These are phyloP conservation scores for Hypoxylon rickii DNA, from an alignment of 495 filamentous ascomycete genomes.

Conservation along the genomic window DNA sequence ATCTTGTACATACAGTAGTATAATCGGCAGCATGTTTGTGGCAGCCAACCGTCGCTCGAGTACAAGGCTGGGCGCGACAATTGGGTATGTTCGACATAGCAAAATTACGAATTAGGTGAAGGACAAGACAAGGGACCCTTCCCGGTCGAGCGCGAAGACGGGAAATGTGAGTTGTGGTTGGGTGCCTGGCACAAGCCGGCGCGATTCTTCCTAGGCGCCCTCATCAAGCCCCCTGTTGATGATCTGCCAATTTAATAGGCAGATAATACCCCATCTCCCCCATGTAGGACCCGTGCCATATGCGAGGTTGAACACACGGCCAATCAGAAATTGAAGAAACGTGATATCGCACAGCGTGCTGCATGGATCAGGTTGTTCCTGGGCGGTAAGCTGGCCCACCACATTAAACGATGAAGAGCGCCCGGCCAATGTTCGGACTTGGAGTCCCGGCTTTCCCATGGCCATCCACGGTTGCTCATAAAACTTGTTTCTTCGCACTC, in stretches of 20 bases:
- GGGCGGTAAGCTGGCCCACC: conserved; percentile 36
- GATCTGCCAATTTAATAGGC: conserved; percentile 39
- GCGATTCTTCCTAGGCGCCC: conserved; percentile 33
- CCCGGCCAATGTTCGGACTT: conserved; percentile 20
- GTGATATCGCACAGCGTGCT: conserved; percentile 34
- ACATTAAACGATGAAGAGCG: conserved; percentile 15
- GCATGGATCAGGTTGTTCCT: conserved; percentile 37
- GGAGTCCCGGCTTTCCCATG: conserved; percentile 13
- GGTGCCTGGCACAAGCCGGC: conserved; percentile 29
- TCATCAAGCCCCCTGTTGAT: conserved; percentile 32
- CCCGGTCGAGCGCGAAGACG: conserved; percentile 33
- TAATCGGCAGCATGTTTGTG: conserved; percentile 15
- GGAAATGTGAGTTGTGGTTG: conserved; percentile 33
- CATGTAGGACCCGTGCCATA: conserved; percentile 33
- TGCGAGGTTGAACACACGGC: conserved; percentile 27
- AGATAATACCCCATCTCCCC: conserved; percentile 19
- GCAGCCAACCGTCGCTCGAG: conserved; percentile 23
- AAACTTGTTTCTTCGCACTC: conserved; percentile 4
- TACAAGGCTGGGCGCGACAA: conserved; percentile 19
- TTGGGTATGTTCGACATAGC: conserved; percentile 19
- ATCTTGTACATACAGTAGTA: conserved; percentile 3
- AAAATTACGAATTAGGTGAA: conserved; percentile 32
- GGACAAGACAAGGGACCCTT: conserved; percentile 31
- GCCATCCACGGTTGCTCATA: not conserved
- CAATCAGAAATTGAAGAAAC: conserved; percentile 30